Base-by-base conservation (phyloP, 2,329 filamentous ascomycete genomes). In the Fusarium temperatum region DNA sequence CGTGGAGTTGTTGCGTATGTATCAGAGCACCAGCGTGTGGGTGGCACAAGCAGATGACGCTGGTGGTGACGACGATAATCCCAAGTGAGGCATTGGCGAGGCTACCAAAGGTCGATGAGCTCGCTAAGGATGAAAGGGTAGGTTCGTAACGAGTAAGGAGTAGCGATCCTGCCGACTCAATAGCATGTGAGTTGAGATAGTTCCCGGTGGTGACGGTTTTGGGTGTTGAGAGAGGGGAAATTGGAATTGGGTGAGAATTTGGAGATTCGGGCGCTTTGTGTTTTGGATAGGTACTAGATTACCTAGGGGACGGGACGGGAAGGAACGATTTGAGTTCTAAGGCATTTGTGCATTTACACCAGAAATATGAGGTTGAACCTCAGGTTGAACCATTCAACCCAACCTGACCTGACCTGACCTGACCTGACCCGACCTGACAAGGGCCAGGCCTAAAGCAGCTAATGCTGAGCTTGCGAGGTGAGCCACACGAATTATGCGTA, bases 271-370 rank as follows among this genome's bases (percentile, higher is more conserved):
- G 57, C 47, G 59, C 61, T 51, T 62, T 74, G 64, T 66, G 64
- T 63, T 75, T 75, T 76, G 58, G 61, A 64, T 51, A 26, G 26
- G 26, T 32, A 32, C 1, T 30, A 26, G 32, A 47, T 39, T 50
- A n/a, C n/a, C n/a, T n/a, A 47, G 20, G n/a, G 63, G 45, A 57
- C 39, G 35, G 45, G 35, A 57, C 36, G 38, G 63, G 39, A 57
- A 62, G 47, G 44, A 28, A n/a, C 35, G 41, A 38, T 54, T 36
- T 66, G 63, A 50, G 59, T 70, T 64, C 55, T 76, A 69, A 79
- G 77, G 77, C 77, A 78, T 72, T 76, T 78, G 62, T 78, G 77
- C 77, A 77, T 79, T 77, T 77, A 69, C 73, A 78, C 76, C 75
- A 75, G 77, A 78, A 77, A 78, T 78, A 78, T 78, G 74, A 78